Base-by-base conservation (phyloP, 1,284 basidiomycete genomes). In the Heliocybe sulcata region DNA sequence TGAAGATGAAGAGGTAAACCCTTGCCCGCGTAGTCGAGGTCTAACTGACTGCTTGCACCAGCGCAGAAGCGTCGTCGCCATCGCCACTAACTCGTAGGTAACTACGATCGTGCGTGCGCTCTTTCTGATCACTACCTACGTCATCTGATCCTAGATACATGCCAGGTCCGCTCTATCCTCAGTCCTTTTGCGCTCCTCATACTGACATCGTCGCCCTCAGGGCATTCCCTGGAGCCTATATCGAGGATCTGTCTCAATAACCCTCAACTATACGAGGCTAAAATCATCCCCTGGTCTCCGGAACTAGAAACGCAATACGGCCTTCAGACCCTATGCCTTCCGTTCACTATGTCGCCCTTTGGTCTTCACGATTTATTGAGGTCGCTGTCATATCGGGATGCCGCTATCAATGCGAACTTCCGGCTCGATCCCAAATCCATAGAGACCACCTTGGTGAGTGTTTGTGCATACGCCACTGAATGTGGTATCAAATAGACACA, bases 371-470 rank as follows among this genome's bases (percentile, higher is more conserved):
- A 60, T 6, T 45, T 52, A 2, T 54, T 54, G 2, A 56, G 57
- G 8, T 54, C 56, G 8, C 51, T 60, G 6, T 56, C 62, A n/a
- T 45, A 56, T 35, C 16, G 57, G 11, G 54, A 62, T 4, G 56
- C 9, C 58, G 1, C 51, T 35, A 11, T 61, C n/a, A 51, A 56
- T n/a, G 45, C 55, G 2, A 25, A 60, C 16, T 54, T 66, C 20
- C 67, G 66, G 27, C 68, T 73, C 52, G 66, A 62, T n/a, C 72
- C 70, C 2, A 57, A 60, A 47, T 66, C 69, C 1, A 52, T 72
- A 51, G 64, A 65, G 52, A 61, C 55, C 29, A 67, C 63, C 26
- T 62, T 72, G 47, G 74, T 75, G 57, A 52, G 63, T 55, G 55
- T 26, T 4, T 31, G 38, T 33, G 11, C 29, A 19, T 4, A 14